Evolutionary conservation across 2,329 filamentous ascomycete genomes (phyloP), one percentile per base, ranked within the genome.

Genomic region (Aureobasidium vineae): DNA sequence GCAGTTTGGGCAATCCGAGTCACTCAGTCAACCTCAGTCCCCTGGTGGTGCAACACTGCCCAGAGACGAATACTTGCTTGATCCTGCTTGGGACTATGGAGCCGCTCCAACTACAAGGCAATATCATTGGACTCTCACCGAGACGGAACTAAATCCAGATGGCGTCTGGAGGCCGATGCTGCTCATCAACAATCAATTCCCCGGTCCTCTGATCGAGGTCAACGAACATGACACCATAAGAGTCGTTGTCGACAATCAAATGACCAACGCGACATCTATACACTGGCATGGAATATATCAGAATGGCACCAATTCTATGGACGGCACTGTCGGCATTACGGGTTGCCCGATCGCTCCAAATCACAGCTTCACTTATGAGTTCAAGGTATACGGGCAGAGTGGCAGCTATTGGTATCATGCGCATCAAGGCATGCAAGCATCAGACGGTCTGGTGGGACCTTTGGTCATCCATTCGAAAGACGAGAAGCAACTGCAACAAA

Each of bases 251-350:
- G 75, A 83, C 68, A 91, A 91, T 70, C 78, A 81, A 31, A 84
- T 85, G 1, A 74, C 76, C 21, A 88, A 90, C 70, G 72, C 77
- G 43, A 82, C 82, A 1, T 85, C 85, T 10, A 81, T 90, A 3
- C 88, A 90, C 72, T 90, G 87, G 77, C 88, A 90, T 70, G 88
- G 88, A 21, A 82, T 91, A 68, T 88, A 84, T 70, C 88, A 90
- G 71, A 88, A 87, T 67, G 87, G 86, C 10, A 88, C 87, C 1
- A 88, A 86, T 69, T 80, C 79, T 68, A 88, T 89, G 85, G 88
- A 90, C 70, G 88, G 88, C 1, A 83, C 86, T 1, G 79, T 85
- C 0, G 86, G 85, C 50, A 78, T 88, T 15, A 87, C 85, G 0
- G 86, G 89, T 72, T 89, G 87, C 68, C 82, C 85, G 0, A 86